These are phyloP conservation scores for Eutypella sp. DNA, from an alignment of 2,329 filamentous ascomycete genomes.

Conservation along the genomic window DNA sequence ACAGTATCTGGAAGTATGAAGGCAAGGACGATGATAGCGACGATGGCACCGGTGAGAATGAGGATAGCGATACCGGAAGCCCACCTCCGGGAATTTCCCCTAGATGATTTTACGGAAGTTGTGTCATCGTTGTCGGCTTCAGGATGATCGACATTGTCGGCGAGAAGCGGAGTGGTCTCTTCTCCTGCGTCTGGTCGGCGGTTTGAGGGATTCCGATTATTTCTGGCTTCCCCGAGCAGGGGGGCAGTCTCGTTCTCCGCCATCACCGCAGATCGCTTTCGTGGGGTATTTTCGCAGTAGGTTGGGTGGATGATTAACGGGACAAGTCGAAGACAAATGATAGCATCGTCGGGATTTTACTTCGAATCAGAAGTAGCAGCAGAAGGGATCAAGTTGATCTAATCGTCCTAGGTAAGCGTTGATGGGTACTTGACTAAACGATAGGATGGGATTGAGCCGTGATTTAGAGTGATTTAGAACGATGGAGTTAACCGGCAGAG, in stretches of 20 bases:
- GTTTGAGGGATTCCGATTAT: conserved; percentile 17
- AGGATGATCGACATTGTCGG: conserved; percentile 29
- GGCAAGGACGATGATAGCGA: conserved; percentile 69
- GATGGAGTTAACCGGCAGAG: too few relatives aligned
- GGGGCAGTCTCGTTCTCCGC: conserved; percentile 40
- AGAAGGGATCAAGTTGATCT: too few relatives aligned
- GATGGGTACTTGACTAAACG: too few relatives aligned
- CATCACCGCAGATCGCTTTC: conserved; percentile 27
- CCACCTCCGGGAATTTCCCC: conserved; percentile 55
- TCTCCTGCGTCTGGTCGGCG: conserved; percentile 30
- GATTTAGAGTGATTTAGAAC: too few relatives aligned
- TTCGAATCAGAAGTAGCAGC: too few relatives aligned
- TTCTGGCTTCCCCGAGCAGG: conserved; percentile 34
- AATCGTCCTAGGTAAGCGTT: too few relatives aligned
- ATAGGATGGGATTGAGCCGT: too few relatives aligned
- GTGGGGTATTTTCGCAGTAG: background rate
- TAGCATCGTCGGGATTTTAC: too few relatives aligned
- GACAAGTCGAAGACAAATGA: background rate
- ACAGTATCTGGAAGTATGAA: conserved; percentile 78
- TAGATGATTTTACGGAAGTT: conserved; percentile 29
- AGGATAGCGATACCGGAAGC: conserved; percentile 71
- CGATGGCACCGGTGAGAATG: conserved; percentile 55
- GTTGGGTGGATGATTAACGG: background rate
- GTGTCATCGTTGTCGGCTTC: conserved; percentile 24
- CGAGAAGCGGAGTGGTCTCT: conserved; percentile 50